Base-by-base conservation (phyloP, 305 asterid species). In the Ajuga reptans region DNA sequence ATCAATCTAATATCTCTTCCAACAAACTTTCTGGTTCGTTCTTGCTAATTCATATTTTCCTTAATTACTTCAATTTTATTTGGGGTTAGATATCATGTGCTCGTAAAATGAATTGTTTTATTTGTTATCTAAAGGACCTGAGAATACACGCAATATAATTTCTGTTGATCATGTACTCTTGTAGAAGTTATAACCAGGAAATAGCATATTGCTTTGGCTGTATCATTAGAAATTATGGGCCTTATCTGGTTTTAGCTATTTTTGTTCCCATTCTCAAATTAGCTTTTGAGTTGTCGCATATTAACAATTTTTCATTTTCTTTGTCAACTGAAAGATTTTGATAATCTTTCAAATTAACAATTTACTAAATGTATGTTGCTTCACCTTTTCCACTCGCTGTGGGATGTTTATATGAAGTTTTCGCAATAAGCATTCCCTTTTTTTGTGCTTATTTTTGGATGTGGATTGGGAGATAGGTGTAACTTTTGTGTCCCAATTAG, bases 21-120 rank as follows among this genome's bases (percentile, higher is more conserved):
- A 84, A 80, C 78, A 86, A 82, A 82, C 84, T 75, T 73, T 62
- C 94, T 37, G 90, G 96, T 91, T 55, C 76, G 87, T 81, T 74
- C 2, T 18, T 21, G 21, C 66, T 68, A 52, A 39, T 64, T 43
- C 57, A 31, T 15, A 4, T 14, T 34, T 16, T 6, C 58, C 58
- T n/a, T 29, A 4, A 50, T 17, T 21, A 12, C 14, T 43, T n/a
- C 43, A 9, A 9, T 56, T 59, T 45, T 41, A 27, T 39, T 45
- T 54, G 56, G 57, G 31, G 21, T 42, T 51, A 39, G 24, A 29
- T 49, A 42, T 61, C 18, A 43, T 68, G 54, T n/a, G n/a, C n/a
- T n/a, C n/a, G 27, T 21, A 21, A 0, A 21, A 1, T 21, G 27
- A 1, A 10, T 12, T 50, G 18, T 61, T 9, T 39, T 74, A 29